Conservation (phyloP, 2,329 filamentous ascomycete species). For the Apiospora pterosperma region DNA sequence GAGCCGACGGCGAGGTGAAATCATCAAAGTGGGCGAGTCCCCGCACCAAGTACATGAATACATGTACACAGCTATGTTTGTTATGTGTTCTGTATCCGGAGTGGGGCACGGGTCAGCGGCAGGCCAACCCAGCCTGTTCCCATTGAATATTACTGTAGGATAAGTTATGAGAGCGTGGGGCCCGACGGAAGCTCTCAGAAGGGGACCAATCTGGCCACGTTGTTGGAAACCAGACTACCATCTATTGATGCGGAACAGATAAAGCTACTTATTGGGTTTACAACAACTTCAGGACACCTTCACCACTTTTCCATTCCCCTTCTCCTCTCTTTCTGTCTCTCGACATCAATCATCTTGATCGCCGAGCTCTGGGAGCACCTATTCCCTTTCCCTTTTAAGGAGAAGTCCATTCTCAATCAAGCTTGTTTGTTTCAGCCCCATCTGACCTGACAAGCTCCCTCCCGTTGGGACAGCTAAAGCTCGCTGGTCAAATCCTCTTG, state of each 20-base stretch:
- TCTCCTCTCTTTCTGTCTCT: background rate
- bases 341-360: background rate
- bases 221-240: constrained; percentile 2
- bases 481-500: constrained; percentile 4
- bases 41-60: background rate
- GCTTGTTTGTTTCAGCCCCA: background rate
- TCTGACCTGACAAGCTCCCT: background rate
- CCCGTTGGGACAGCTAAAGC: background rate
- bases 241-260: background rate
- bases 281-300: background rate
- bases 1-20: too few species aligned
- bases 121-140: background rate
- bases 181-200: constrained; percentile 3
- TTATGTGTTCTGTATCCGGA: too few species aligned
- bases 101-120: background rate
- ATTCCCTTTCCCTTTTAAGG: background rate
- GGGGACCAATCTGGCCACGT: constrained; percentile 5
- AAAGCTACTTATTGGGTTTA: background rate
- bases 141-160: background rate
- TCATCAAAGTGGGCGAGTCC: background rate
- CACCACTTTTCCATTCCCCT: background rate
- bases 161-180: background rate
- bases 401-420: background rate
- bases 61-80: too few species aligned
- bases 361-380: constrained; percentile 1